Conservation (phyloP, 2,329 filamentous ascomycete genomes). For the Gyromitra esculenta region DNA sequence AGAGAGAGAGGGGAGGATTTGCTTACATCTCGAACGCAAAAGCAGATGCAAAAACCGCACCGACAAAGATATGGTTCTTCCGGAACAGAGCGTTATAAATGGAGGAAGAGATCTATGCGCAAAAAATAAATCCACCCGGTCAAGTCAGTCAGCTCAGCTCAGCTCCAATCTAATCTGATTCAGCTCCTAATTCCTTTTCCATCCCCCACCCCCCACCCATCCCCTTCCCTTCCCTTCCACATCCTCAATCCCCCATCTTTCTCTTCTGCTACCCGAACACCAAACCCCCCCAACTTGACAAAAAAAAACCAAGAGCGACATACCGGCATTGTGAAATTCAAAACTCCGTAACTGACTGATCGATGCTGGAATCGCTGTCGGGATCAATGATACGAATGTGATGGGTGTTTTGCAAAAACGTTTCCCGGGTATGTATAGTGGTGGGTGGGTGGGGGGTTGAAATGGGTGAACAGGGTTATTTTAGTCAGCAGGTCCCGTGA, state of each 20-base stretch:
- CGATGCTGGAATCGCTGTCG: too few relatives aligned
- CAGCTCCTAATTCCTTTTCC: background rate
- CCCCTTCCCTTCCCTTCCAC: background rate
- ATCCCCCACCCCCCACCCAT: background rate
- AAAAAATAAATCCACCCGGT: background rate
- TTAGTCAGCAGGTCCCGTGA: constrained; percentile 39
- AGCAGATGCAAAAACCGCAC: constrained; percentile 82
- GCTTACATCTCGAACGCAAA: constrained; percentile 94
- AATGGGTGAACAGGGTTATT: background rate
- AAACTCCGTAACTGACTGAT: too few relatives aligned
- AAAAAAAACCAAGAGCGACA: background rate
- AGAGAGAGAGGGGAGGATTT: constrained; percentile 7
- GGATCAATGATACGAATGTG: background rate
- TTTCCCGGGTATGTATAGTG: constrained; percentile 14
- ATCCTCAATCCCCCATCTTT: background rate
- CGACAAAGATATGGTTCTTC: constrained; percentile 87
- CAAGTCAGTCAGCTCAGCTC: constrained; percentile 10
- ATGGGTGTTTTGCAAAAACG: background rate
- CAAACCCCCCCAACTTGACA: background rate
- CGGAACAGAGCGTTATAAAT: constrained; percentile 78
- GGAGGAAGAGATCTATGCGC: constrained; percentile 52
- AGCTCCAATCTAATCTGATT: background rate
- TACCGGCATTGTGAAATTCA: background rate
- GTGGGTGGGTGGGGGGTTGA: constrained; percentile 7
- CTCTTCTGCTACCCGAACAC: background rate